Evolutionary conservation across 208 protist species (phyloP), one percentile per base, ranked within the genome.

Genomic region (Crithidia thermophila): DNA sequence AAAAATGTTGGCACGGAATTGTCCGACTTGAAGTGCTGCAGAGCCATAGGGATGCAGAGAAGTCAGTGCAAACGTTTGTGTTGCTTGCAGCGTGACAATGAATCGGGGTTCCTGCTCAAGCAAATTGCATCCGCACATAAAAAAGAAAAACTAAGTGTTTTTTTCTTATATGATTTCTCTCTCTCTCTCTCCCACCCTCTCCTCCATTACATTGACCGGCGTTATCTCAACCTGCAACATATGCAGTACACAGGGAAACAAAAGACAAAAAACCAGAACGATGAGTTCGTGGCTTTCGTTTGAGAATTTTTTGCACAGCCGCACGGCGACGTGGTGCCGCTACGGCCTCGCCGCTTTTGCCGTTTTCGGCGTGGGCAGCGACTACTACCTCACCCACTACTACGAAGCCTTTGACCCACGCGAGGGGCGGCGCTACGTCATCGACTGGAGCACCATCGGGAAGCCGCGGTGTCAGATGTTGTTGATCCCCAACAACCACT

Each of bases 321-420:
- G 65, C 33, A 76, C 65, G 5, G 87, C 87, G 21, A 83, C 75
- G 27, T 86, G 81, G 81, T 82, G 82, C 40, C 79, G 86, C 9
- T 84, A 83, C 56, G 84, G 80, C 23, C 81, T 95, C 5, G 51
- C 79, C 25, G 34, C 79, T 2, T 82, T 95, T 55, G 75, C 64
- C 49, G 56, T 80, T 11, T 81, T 78, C 50, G 90, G 90, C 23
- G 85, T 95, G 1, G 73, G 55, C 30, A 82, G 81, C 58, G 91
- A 96, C 64, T 96, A 96, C 72, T 96, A 94, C 67, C 55, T 85
- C 13, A 93, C 71, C 47, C 88, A 93, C 71, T 81, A 91, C 72
- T 92, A 93, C 59, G 28, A 87, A 13, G 88, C 88, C 14, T 96
- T 93, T 59, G 81, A 90, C 30, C 79, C 75, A 0, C 33, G 42